Evolutionary conservation across 176 grass and related monocot genomes (phyloP), one percentile per base, ranked within the genome.

Genomic region (Melocanna baccifera): DNA sequence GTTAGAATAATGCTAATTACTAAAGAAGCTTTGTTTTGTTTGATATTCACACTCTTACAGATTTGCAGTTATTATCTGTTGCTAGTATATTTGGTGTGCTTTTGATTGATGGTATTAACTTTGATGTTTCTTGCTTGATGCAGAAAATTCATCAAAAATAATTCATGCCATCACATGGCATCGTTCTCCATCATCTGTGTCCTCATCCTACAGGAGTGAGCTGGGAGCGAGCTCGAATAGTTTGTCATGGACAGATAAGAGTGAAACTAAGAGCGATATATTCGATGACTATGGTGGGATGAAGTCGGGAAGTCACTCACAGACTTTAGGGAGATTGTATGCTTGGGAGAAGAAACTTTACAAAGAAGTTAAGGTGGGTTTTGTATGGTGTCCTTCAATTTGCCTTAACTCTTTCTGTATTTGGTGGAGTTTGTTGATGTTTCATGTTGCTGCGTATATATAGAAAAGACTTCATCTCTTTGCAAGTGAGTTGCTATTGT

Each of bases 311-410:
- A 92, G 86, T 73, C 95, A 97, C 67, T 97, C 95, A 0, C 92
- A 97, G 67, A 97, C 95, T 57, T 88, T 97, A 26, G 95, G 88
- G 58, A 91, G 95, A 62, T 80, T 97, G 71, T 93, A 90, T 88
- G 95, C 95, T 23, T 97, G 95, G 92, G 95, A 97, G 82, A 97
- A 97, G 90, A 97, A 97, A 71, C 90, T 97, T 42, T 93, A 93
- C 77, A 92, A 94, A 81, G 95, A 97, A 93, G 95, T 97, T 41
- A 97, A 97, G 95, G 95, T 97, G 87, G 42, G 43, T 81, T 84
- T 41, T 20, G 23, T 50, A 57, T 45, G 28, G 16, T 77, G 36
- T 51, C 7, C 50, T 67, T 50, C 15, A 55, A 71, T 61, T 10
- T 79, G 40, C 22, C 28, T 19, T 47, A 14, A 25, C 7, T 22